A percentile compares a stretch with the other conserved stretches of the same genome.
These are phyloP conservation scores for Blepharisma stoltei DNA, from an alignment of 73 alveolate species.

Conservation along the genomic window DNA sequence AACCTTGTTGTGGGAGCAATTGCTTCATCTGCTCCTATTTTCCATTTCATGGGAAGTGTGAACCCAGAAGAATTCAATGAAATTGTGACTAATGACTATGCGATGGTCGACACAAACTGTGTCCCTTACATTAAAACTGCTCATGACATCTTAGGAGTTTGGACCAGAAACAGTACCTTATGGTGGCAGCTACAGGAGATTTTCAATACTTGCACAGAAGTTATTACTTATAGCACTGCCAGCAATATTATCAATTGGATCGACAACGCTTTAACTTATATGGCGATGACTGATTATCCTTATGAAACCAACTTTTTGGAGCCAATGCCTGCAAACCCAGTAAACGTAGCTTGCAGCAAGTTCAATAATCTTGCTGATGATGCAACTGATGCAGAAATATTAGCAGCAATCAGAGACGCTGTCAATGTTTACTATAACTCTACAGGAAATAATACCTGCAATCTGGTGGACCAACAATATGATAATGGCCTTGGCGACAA, in stretches of 20 bases:
- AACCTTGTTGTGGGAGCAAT: constrained; percentile 58
- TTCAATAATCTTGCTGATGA: neutral
- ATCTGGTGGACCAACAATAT: constrained; percentile 23
- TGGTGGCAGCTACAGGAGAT: neutral
- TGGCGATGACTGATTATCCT: constrained; percentile 33
- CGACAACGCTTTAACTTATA: constrained; percentile 8
- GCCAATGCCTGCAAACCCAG: constrained; percentile 22
- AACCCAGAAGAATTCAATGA: constrained; percentile 19
- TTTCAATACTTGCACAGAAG: neutral
- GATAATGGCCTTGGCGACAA: constrained; percentile 31
- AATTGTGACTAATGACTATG: constrained; percentile 30
- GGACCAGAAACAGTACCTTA: neutral
- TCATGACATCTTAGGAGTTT: neutral
- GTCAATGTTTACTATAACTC: constrained; percentile 36
- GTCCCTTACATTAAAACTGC: neutral
- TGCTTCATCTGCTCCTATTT: constrained; percentile 75
- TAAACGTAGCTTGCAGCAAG: neutral
- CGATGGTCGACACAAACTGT: neutral
- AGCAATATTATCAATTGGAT: constrained; percentile 8
- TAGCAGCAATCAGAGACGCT: constrained; percentile 21
- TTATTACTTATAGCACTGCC: neutral
- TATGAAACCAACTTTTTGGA: neutral
- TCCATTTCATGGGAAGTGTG: constrained; percentile 46
- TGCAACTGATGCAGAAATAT: constrained; percentile 1
- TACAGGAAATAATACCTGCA: constrained; percentile 33